phyloP scores from a whole-genome alignment of 768 basidiomycete species.

The Fomitopsis pulvina region DNA sequence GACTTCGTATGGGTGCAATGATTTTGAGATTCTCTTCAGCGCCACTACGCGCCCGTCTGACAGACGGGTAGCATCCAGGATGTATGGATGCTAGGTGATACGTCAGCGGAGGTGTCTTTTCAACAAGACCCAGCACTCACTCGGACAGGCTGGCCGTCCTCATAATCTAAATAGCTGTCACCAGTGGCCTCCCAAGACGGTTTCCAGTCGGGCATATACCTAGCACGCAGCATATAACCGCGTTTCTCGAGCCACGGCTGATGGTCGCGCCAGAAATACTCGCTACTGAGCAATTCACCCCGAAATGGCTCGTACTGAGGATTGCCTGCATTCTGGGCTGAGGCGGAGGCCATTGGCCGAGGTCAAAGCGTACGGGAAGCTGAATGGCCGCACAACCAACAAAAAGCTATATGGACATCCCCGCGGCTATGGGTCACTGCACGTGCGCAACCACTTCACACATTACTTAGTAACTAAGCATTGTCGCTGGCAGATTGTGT shows the following conservation, averaged over 20 bases:
- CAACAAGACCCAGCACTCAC: too few relatives aligned
- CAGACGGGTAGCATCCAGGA: slow-evolving; percentile 16
- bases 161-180: neutral
- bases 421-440: too few relatives aligned
- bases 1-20: slow-evolving; percentile 21
- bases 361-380: neutral
- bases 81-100: too few relatives aligned
- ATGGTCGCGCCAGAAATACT: slow-evolving; percentile 10
- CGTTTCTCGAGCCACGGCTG: slow-evolving; percentile 12
- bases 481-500: too few relatives aligned
- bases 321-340: neutral
- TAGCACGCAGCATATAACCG: slow-evolving; percentile 21
- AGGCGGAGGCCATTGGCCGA: neutral
- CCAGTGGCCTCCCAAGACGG: slow-evolving; percentile 19
- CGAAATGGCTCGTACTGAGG: neutral
- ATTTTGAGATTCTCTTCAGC: slow-evolving; percentile 8
- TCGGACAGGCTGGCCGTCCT: slow-evolving; percentile 4
- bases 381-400: too few relatives aligned
- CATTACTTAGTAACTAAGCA: too few relatives aligned
- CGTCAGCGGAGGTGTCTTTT: too few relatives aligned
- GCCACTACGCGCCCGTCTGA: slow-evolving; percentile 13
- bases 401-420: too few relatives aligned
- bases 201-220: slow-evolving; percentile 20
- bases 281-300: neutral
- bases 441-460: too few relatives aligned